Evolutionary conservation across 2,329 filamentous ascomycete species (phyloP), one percentile per base, ranked within the genome.

Genomic region (Cercospora citrullina): DNA sequence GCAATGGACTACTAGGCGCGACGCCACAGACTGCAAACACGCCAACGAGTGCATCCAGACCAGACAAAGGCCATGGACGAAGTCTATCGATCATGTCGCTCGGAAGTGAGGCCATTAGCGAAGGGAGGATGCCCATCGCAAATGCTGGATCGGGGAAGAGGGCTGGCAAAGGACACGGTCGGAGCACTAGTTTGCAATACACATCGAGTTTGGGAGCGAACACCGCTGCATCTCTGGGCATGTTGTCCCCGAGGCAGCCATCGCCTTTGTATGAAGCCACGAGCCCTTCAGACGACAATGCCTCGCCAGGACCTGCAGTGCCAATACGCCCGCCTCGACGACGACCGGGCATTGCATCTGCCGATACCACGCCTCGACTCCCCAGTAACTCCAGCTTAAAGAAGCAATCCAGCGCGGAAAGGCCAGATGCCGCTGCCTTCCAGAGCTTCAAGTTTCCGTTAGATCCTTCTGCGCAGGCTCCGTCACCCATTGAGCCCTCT

Each of bases 131-230:
- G 28, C 72, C 70, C 5, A 58, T 65, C 28, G 59, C 65, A 36
- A 60, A 65, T 28, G 63, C 65, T 16, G 30, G 63, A 12, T 16
- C 66, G 8, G 72, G 75, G 9, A 76, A 77, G 62, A 84, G 87
- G 63, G 85, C 87, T 21, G 77, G 76, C 18, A 87, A 88, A 73
- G 87, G 89, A 4, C 93, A 97, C 82, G 88, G 85, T 59, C 86
- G 93, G 63, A 93, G 93, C 42, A 88, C 92, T 26, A 97, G 93
- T 81, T 81, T 96, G 68, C 93, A 96, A 78, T 90, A 94, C 72
- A 77, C 87, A 70, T 83, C 88, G 58, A 84, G 65, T 60, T 65
- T 71, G 28, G 65, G 70, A 18, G 58, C 57, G 31, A 58, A 45
- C 4, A 66, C 73, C 36, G 67, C 71, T 48, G 63, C 72, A 18